Conservation (phyloP, 139 green algal genomes). For the Parachlorella kessleri region DNA sequence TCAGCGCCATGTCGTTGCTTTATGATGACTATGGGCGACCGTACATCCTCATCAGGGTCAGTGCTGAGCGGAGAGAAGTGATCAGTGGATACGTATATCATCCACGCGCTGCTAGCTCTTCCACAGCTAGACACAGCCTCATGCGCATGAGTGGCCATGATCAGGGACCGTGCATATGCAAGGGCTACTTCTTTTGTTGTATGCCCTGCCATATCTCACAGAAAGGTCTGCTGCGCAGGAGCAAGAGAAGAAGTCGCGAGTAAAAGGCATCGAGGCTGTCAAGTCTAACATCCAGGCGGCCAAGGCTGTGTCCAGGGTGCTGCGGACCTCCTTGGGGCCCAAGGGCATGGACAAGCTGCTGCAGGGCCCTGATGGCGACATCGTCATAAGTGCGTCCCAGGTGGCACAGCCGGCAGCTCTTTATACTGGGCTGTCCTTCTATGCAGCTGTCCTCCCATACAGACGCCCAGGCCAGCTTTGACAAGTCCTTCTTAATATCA, state of each 20-base stretch:
- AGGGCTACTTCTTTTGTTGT: too few relatives aligned
- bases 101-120: too few relatives aligned
- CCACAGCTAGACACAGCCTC: too few relatives aligned
- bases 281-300: conserved; percentile 97
- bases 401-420: not conserved
- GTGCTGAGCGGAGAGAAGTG: too few relatives aligned
- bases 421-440: too few relatives aligned
- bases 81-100: too few relatives aligned
- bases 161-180: too few relatives aligned
- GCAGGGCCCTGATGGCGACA: conserved; percentile 94
- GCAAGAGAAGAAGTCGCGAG: conserved; percentile 86
- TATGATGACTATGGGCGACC: conserved; percentile 98
- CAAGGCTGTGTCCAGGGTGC: conserved; percentile 89
- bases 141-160: too few relatives aligned
- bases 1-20: conserved; percentile 82
- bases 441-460: too few relatives aligned
- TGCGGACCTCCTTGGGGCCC: conserved; percentile 84
- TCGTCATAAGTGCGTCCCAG: conserved; percentile 93
- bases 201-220: too few relatives aligned
- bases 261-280: conserved; percentile 93
- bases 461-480: too few relatives aligned
- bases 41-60: conserved; percentile 96
- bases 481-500: too few relatives aligned
- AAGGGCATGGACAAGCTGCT: conserved; percentile 99
- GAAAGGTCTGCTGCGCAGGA: conserved; percentile 70